Conservation (phyloP, 805 yeast species). For the Ogataea henricii region DNA sequence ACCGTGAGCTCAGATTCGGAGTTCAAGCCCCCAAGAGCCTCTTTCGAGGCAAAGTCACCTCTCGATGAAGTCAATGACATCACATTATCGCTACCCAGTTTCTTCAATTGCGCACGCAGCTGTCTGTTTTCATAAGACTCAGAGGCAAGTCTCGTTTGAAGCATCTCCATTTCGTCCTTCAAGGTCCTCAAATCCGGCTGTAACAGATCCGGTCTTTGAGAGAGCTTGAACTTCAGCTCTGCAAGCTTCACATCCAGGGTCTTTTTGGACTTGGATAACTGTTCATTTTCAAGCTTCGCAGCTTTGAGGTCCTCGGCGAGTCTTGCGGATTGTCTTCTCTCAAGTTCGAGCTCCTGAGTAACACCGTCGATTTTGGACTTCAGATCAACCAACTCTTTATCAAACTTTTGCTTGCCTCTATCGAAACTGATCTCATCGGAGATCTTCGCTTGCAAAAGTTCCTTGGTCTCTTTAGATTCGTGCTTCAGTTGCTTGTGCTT, state of each 20-base stretch:
- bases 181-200: slow-evolving; percentile 30
- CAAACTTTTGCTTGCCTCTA: slow-evolving; percentile 47
- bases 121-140: slow-evolving; percentile 60
- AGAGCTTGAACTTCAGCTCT: slow-evolving; percentile 33
- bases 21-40: neutral
- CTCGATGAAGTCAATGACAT: neutral
- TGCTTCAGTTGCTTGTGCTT: slow-evolving; percentile 45
- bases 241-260: slow-evolving; percentile 35
- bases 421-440: slow-evolving; percentile 45
- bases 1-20: slow-evolving; percentile 21
- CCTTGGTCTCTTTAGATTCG: slow-evolving; percentile 45
- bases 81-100: slow-evolving; percentile 26
- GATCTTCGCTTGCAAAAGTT: slow-evolving; percentile 43
- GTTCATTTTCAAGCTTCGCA: slow-evolving; percentile 38
- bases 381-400: slow-evolving; percentile 41
- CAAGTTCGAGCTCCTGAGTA: slow-evolving; percentile 32
- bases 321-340: slow-evolving; percentile 26
- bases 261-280: slow-evolving; percentile 33
- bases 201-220: slow-evolving; percentile 26
- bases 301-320: slow-evolving; percentile 30
- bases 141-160: slow-evolving; percentile 67
- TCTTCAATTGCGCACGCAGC: slow-evolving; percentile 44
- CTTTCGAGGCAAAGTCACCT: slow-evolving; percentile 1
- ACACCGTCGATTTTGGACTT: slow-evolving; percentile 34
- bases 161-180: slow-evolving; percentile 56